Conservation (phyloP, 352 stramenopile species). For the Globisporangium sylvaticum region DNA sequence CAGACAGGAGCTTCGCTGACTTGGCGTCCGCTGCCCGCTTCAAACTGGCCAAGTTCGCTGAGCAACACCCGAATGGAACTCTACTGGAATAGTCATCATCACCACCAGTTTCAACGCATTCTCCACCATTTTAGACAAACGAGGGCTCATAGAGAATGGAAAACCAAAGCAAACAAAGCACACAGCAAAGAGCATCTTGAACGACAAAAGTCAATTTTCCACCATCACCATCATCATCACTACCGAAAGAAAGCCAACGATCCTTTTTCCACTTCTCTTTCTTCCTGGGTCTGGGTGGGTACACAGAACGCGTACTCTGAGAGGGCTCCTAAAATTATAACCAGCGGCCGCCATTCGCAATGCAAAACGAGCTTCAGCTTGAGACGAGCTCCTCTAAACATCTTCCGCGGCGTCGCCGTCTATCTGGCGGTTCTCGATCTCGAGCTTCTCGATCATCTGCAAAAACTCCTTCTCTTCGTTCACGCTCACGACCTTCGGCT, state of each 20-base stretch:
- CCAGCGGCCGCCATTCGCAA: not conserved
- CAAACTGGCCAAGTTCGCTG: constrained; percentile 41
- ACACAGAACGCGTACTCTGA: not conserved
- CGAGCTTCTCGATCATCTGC: constrained; percentile 99
- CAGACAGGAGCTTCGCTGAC: constrained; percentile 11
- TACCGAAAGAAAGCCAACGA: not conserved
- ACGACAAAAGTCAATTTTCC: constrained; percentile 1
- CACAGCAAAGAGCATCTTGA: not conserved
- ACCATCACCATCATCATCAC: not conserved
- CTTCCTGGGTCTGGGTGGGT: not conserved
- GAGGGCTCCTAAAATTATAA: constrained; percentile 8
- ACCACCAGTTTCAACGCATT: not conserved
- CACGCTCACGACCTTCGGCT: constrained; percentile 97
- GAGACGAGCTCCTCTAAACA: constrained; percentile 21
- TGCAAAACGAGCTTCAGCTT: not conserved
- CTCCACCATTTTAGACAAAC: not conserved
- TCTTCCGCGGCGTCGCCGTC: constrained; percentile 98
- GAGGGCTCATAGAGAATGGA: not conserved
- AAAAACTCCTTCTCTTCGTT: constrained; percentile 99
- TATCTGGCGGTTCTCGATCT: constrained; percentile 98
- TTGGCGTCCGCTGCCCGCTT: constrained; percentile 19
- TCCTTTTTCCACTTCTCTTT: not conserved
- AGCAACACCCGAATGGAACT: constrained; percentile 3
- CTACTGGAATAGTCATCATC: not conserved
- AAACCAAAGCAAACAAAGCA: not conserved